A percentile compares a stretch with the other conserved stretches of the same genome.
phyloP scores from a whole-genome alignment of 306 rosid genomes.

The Cyclanthera cordifolia region DNA sequence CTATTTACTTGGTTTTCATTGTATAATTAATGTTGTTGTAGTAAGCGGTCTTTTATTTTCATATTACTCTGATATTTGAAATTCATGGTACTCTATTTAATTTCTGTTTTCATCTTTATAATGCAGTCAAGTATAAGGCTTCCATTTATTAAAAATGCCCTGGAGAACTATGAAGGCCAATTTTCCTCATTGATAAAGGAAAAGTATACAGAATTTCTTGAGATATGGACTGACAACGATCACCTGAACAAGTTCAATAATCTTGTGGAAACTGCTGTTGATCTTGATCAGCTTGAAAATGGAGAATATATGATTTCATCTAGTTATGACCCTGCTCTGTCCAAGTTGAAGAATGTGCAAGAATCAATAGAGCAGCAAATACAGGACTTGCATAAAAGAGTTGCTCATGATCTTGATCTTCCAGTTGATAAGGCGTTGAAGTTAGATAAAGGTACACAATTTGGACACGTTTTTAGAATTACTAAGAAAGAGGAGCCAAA shows the following conservation, averaged over 20 bases:
- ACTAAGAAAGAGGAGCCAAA: constrained; percentile 98
- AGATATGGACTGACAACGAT: constrained; percentile 60
- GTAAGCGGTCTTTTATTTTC: constrained; percentile 8
- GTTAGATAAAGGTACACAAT: constrained; percentile 82
- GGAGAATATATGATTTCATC: constrained; percentile 92
- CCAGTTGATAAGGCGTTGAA: constrained; percentile 70
- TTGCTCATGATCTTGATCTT: constrained; percentile 82
- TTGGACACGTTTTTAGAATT: constrained; percentile 91
- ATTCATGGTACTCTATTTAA: neutral
- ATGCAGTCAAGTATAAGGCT: constrained; percentile 81
- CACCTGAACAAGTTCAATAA: constrained; percentile 65
- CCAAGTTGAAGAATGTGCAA: constrained; percentile 54
- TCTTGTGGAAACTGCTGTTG: constrained; percentile 79
- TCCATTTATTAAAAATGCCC: constrained; percentile 61
- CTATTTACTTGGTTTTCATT: neutral
- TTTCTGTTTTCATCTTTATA: constrained; percentile 17
- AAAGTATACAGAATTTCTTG: constrained; percentile 49
- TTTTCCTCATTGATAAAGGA: constrained; percentile 59
- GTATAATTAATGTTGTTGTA: neutral
- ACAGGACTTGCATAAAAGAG: constrained; percentile 56
- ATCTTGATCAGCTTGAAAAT: constrained; percentile 88
- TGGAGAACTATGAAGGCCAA: constrained; percentile 59
- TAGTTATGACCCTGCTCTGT: constrained; percentile 56
- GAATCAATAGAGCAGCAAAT: constrained; percentile 61
- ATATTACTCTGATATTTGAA: constrained; percentile 12